These are phyloP conservation scores for Isatis lusitanica DNA, from an alignment of 441 rosid species.

Conservation along the genomic window DNA sequence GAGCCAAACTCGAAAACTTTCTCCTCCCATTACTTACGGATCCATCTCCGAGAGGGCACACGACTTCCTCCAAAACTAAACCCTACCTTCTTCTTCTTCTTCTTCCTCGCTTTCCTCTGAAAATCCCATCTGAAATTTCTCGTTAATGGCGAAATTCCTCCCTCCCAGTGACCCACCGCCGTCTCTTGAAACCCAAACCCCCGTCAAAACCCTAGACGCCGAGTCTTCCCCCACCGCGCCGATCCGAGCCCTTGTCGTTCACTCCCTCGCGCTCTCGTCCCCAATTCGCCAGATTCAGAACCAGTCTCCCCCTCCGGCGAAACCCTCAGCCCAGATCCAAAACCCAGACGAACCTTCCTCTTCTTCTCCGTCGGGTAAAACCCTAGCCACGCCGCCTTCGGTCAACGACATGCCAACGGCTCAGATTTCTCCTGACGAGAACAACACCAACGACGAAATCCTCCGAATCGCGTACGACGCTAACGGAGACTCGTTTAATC, in stretches of 20 bases:
- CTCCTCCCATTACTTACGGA: background rate
- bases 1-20: slow-evolving; percentile 2
- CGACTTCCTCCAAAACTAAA: background rate
- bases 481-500: background rate
- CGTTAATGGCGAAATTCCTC: background rate
- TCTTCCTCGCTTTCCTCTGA: background rate
- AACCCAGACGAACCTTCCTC: slow-evolving; percentile 7
- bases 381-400: slow-evolving; percentile 19
- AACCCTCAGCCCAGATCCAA: background rate
- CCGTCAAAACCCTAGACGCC: slow-evolving; percentile 24
- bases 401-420: background rate
- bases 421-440: slow-evolving; percentile 13
- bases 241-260: slow-evolving; percentile 24
- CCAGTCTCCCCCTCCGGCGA: too few species aligned
- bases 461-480: background rate
- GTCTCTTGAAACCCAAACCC: background rate
- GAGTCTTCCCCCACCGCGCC: slow-evolving; percentile 26
- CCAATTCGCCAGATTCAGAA: slow-evolving; percentile 6
- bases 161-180: background rate
- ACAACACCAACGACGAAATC: background rate
- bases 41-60: background rate
- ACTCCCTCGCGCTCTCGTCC: slow-evolving; percentile 12
- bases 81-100: slow-evolving; percentile 9
- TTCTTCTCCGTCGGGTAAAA: slow-evolving; percentile 3
- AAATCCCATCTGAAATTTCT: background rate